These are phyloP conservation scores for Penicillium waksmanii DNA, from an alignment of 495 filamentous ascomycete species.

Conservation along the genomic window DNA sequence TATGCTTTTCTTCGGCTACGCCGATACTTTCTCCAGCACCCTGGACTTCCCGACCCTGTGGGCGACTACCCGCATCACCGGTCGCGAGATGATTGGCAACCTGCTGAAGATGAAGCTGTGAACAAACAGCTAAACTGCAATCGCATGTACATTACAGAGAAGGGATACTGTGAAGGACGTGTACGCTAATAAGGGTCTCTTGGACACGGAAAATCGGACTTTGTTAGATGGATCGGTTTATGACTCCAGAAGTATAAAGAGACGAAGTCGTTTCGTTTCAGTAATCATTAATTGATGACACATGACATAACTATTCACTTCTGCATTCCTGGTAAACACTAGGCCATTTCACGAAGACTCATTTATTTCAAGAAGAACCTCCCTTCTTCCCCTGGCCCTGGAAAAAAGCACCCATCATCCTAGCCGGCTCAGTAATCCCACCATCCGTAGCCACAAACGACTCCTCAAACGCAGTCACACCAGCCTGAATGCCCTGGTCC, in stretches of 20 bases:
- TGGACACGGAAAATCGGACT: not conserved
- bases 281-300: constrained; percentile 6
- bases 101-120: constrained; percentile 73
- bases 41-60: constrained; percentile 79
- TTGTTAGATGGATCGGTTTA: not conserved
- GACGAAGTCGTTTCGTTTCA: not conserved
- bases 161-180: constrained; percentile 2
- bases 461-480: constrained; percentile 28
- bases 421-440: constrained; percentile 18
- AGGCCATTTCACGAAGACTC: not conserved
- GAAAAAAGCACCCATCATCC: constrained; percentile 29
- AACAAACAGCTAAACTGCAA: constrained; percentile 4
- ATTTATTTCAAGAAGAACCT: not conserved
- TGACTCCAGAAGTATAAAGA: not conserved
- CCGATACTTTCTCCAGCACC: constrained; percentile 75
- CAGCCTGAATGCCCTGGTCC: constrained; percentile 23
- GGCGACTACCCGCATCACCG: constrained; percentile 72
- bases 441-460: constrained; percentile 18
- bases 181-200: not conserved
- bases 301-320: not conserved
- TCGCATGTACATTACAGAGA: constrained; percentile 7
- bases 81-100: constrained; percentile 71
- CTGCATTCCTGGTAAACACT: not conserved
- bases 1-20: constrained; percentile 86
- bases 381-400: constrained; percentile 8